Conservation (phyloP, 331 rosid genomes). For the Ulmus americana region DNA sequence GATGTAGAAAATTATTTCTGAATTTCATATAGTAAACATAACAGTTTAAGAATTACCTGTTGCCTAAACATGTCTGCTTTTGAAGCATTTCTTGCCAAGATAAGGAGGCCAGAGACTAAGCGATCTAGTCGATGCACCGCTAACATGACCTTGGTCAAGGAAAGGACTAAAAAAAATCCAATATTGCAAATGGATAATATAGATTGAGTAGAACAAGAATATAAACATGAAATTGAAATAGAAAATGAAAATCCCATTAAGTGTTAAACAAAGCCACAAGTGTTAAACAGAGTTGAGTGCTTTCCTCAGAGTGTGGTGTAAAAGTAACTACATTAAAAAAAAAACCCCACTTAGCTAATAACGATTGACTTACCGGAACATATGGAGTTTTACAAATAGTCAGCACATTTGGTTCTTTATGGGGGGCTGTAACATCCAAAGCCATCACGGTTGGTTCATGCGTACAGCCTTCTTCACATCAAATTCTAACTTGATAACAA, state of each 20-base stretch:
- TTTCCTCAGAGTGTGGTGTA: neutral
- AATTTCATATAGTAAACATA: neutral
- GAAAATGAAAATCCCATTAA: conserved; percentile 7
- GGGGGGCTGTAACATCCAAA: conserved; percentile 50
- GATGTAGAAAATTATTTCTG: neutral
- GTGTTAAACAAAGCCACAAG: neutral
- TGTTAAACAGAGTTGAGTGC: neutral
- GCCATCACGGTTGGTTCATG: conserved; percentile 98
- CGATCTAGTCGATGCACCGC: conserved; percentile 93
- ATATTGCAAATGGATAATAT: conserved; percentile 5
- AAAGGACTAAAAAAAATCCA: conserved; percentile 23
- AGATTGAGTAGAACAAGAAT: conserved; percentile 1
- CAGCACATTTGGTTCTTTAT: conserved; percentile 59
- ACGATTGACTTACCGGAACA: conserved; percentile 66
- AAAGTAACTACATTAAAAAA: conserved; percentile 3
- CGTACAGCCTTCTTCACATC: conserved; percentile 49
- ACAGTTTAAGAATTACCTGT: conserved; percentile 46
- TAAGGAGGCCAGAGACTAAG: conserved; percentile 95
- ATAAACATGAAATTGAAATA: conserved; percentile 12
- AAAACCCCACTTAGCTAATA: conserved; percentile 8
- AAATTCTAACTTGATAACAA: conserved; percentile 29
- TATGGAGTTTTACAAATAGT: conserved; percentile 89
- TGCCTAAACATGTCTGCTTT: conserved; percentile 84
- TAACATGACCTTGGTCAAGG: conserved; percentile 61
- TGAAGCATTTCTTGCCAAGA: conserved; percentile 77